Base-by-base conservation (phyloP, 352 stramenopile genomes). In the Phytophthora pinifolia region DNA sequence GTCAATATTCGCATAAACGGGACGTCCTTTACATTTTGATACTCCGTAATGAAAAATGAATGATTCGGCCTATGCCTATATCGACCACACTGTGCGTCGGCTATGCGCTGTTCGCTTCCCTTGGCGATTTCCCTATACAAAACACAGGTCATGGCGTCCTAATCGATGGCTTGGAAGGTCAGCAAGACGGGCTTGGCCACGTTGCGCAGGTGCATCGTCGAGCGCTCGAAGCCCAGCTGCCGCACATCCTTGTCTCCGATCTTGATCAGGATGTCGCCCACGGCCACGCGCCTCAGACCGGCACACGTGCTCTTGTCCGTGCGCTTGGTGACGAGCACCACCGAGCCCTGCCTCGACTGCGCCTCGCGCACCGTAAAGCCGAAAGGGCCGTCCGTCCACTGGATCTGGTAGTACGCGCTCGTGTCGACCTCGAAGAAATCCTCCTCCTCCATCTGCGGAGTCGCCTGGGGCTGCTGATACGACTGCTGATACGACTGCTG, bases 371-470 rank as follows among this genome's bases (percentile, higher is more conserved):
- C 81, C 0, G 78, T 93, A 42, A 87, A 83, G 10, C 83, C 83
- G 44, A 93, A 93, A 17, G 83, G 79, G 15, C 83, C 83, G 32
- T 92, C 81, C 13, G 72, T 88, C 83, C 83, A 93, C 62, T 87
- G 71, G 46, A 93, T 79, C 46, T 81, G 70, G 53, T 90, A 93
- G 63, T 88, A 90, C 35, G 79, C 79, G 14, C 73, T 67, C 47
- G 76, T 64, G 36, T 93, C 79, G 35, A 91, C 73, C 42, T 67
- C 67, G 46, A 87, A 88, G 41, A 79, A 75, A 30, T 87, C 76
- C 9, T 76, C 67, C 13, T 75, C 65, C 25, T 70, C 63, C 37
- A 69, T 65, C 44, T 61, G 62, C 15, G 53, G 37, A 9, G 52
- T 22, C 7, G 52, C 17, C 22, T 59, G 58, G 8, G 47, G 50